Percentiles rank a stretch among this genome's conserved stretches.
These are phyloP conservation scores for Scytalidium lignicola DNA, from an alignment of 2,329 filamentous ascomycete genomes.

Conservation along the genomic window DNA sequence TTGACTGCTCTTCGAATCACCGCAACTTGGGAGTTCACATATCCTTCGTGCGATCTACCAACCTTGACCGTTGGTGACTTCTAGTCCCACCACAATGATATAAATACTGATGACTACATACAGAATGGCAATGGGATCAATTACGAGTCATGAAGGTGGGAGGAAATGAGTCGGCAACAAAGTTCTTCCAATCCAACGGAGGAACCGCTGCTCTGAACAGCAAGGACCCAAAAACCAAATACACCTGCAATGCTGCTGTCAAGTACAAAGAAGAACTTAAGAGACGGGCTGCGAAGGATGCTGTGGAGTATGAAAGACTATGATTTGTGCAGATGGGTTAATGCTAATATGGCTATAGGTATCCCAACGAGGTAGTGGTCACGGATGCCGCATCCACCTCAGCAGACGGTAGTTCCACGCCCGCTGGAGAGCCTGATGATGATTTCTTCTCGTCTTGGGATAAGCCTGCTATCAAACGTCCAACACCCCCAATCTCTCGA, in stretches of 20 bases:
- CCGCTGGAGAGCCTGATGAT: slow-evolving; percentile 76
- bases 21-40: slow-evolving; percentile 98
- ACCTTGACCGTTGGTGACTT: slow-evolving; percentile 81
- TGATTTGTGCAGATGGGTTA: background rate
- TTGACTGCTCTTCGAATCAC: slow-evolving; percentile 96
- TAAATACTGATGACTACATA: slow-evolving; percentile 15
- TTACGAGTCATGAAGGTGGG: slow-evolving; percentile 96
- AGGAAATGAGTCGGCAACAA: slow-evolving; percentile 95
- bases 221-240: slow-evolving; percentile 97
- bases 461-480: slow-evolving; percentile 93
- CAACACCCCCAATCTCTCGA: slow-evolving; percentile 87
- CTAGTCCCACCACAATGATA: slow-evolving; percentile 3
- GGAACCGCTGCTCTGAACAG: slow-evolving; percentile 89
- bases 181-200: slow-evolving; percentile 96
- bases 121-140: slow-evolving; percentile 99
- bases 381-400: slow-evolving; percentile 62
- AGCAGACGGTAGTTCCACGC: slow-evolving; percentile 64
- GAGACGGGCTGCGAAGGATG: slow-evolving; percentile 75
- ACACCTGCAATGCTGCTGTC: slow-evolving; percentile 83
- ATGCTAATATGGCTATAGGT: slow-evolving; percentile 45
- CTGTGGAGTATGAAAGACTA: slow-evolving; percentile 62
- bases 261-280: slow-evolving; percentile 99
- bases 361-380: slow-evolving; percentile 79
- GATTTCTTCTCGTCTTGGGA: slow-evolving; percentile 99
- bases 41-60: slow-evolving; percentile 96